Percentiles rank a stretch among this genome's conserved stretches.
phyloP scores from a whole-genome alignment of 148 eudicot genomes.

The Rhododendron williamsianum region DNA sequence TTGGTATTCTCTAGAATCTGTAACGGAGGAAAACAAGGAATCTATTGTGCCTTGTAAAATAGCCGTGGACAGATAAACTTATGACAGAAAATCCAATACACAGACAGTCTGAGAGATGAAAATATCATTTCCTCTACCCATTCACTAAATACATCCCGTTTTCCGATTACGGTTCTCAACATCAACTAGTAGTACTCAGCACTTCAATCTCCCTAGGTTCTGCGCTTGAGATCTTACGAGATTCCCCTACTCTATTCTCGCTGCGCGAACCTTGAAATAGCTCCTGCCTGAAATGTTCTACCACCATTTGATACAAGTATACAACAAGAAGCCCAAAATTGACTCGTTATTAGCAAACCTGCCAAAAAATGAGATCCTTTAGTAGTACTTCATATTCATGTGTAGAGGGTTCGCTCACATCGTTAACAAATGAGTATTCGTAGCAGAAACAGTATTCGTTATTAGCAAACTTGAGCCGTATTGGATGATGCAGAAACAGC shows the following conservation, averaged over 20 bases:
- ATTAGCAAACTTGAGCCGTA: not conserved
- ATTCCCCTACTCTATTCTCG: not conserved
- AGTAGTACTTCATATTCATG: not conserved
- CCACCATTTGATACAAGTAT: not conserved
- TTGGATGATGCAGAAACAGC: not conserved
- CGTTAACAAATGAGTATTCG: not conserved
- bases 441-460: no score
- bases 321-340: not conserved
- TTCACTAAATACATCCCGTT: not conserved
- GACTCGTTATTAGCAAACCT: not conserved
- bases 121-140: not conserved
- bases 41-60: not conserved
- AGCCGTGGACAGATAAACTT: not conserved
- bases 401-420: not conserved
- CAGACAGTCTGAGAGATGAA: not conserved
- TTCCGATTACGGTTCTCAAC: not conserved
- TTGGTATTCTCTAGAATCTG: not conserved
- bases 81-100: not conserved
- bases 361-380: not conserved
- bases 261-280: not conserved
- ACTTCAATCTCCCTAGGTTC: not conserved
- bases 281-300: not conserved
- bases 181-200: not conserved
- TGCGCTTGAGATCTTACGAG: not conserved
- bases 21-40: not conserved